These are phyloP conservation scores for Glebionis coronaria DNA, from an alignment of 129 eudicot genomes.

Conservation along the genomic window DNA sequence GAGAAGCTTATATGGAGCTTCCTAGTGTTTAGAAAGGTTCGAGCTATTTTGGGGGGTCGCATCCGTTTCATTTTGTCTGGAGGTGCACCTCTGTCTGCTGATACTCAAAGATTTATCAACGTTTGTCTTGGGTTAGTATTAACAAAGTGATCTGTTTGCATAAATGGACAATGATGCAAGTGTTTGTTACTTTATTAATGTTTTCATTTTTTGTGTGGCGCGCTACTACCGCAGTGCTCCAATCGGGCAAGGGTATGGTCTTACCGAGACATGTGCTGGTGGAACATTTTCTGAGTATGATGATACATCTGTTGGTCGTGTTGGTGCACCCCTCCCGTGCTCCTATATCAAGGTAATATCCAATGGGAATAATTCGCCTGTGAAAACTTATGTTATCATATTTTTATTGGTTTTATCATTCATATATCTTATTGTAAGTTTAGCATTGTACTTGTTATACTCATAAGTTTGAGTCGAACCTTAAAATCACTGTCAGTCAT, in stretches of 20 bases:
- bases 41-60: slow-evolving; percentile 91
- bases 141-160: not conserved
- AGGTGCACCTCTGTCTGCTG: slow-evolving; percentile 91
- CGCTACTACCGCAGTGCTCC: slow-evolving; percentile 58
- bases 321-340: slow-evolving; percentile 94
- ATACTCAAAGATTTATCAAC: slow-evolving; percentile 96
- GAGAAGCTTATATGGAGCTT: slow-evolving; percentile 82
- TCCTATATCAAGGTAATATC: slow-evolving; percentile 76
- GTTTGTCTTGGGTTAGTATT: slow-evolving; percentile 71
- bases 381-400: not conserved
- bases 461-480: too few relatives aligned
- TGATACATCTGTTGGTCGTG: slow-evolving; percentile 97
- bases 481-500: not conserved
- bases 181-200: not conserved
- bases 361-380: not conserved
- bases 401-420: slow-evolving; percentile 1
- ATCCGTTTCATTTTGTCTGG: slow-evolving; percentile 89
- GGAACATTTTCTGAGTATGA: slow-evolving; percentile 92
- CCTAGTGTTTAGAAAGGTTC: slow-evolving; percentile 69
- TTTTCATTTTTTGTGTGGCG: slow-evolving; percentile 3
- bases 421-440: slow-evolving; percentile 1
- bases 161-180: not conserved
- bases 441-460: not conserved
- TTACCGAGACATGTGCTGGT: slow-evolving; percentile 98
- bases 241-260: slow-evolving; percentile 99